Conservation (phyloP, 768 basidiomycete genomes). For the Russula brevipes region DNA sequence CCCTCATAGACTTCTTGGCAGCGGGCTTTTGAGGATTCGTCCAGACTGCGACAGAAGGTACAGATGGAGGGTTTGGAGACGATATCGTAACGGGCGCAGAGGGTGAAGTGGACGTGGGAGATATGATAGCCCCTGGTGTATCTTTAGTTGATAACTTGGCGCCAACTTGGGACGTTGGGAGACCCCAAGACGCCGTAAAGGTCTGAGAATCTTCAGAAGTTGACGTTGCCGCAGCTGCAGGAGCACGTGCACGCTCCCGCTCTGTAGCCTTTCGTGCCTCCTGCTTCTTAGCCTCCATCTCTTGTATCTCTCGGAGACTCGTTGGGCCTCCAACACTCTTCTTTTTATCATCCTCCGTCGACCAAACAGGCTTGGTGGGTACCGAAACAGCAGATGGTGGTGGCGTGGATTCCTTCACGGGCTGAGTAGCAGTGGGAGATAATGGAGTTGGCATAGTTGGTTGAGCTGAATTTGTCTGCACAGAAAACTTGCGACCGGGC, state of each 20-base stretch:
- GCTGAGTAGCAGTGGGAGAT: conserved; percentile 21
- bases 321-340: conserved; percentile 47
- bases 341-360: conserved; percentile 62
- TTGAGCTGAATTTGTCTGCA: conserved; percentile 22
- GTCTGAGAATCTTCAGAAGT: conserved; percentile 52
- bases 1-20: conserved; percentile 91
- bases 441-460: conserved; percentile 14
- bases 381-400: conserved; percentile 25
- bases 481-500: conserved; percentile 15
- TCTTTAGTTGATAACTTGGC: conserved; percentile 21
- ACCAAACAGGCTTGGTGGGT: conserved; percentile 55
- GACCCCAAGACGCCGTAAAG: conserved; percentile 76
- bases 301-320: conserved; percentile 92
- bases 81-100: conserved; percentile 33
- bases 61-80: conserved; percentile 26
- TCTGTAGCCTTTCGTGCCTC: conserved; percentile 74
- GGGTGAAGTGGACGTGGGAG: conserved; percentile 42
- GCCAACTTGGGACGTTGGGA: conserved; percentile 78
- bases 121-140: conserved; percentile 36
- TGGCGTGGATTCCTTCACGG: conserved; percentile 25
- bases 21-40: conserved; percentile 53
- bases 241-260: conserved; percentile 60
- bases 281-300: conserved; percentile 77
- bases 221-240: conserved; percentile 41
- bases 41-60: conserved; percentile 58